Percentiles rank a stretch among this genome's conserved stretches.
These are phyloP conservation scores for Oryza punctata DNA, from an alignment of 176 grass and related monocot genomes.

Conservation along the genomic window DNA sequence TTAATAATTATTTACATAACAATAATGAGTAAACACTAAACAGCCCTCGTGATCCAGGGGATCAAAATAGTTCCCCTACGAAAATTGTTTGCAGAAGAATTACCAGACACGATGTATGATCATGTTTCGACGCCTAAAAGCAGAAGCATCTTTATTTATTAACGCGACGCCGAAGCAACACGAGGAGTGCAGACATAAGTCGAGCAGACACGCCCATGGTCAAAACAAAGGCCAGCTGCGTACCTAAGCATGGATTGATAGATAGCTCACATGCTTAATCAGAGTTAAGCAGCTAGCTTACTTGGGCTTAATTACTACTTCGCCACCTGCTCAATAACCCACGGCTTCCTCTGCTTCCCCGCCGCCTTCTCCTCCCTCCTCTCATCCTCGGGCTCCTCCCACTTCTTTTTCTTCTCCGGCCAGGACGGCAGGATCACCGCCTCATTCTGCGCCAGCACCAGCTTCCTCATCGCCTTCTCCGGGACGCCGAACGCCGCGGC, in stretches of 20 bases:
- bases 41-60: too few relatives aligned
- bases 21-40: too few relatives aligned
- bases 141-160: conserved; percentile 22
- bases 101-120: neutral
- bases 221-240: neutral
- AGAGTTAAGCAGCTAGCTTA: neutral
- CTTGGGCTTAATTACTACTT: neutral
- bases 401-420: conserved; percentile 23
- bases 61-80: too few relatives aligned
- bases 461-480: conserved; percentile 44
- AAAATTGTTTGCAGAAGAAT: neutral
- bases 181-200: neutral
- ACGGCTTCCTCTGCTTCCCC: neutral
- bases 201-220: neutral
- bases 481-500: conserved; percentile 64
- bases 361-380: neutral
- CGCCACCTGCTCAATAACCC: conserved; percentile 30
- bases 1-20: too few relatives aligned
- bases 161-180: neutral
- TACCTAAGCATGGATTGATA: neutral
- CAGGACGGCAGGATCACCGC: conserved; percentile 56
- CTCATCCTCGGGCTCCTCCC: neutral
- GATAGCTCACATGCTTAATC: neutral
- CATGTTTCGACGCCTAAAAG: neutral
- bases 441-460: conserved; percentile 55